phyloP scores from a whole-genome alignment of 805 yeast genomes.

The Sungouiozyma intestinalis region DNA sequence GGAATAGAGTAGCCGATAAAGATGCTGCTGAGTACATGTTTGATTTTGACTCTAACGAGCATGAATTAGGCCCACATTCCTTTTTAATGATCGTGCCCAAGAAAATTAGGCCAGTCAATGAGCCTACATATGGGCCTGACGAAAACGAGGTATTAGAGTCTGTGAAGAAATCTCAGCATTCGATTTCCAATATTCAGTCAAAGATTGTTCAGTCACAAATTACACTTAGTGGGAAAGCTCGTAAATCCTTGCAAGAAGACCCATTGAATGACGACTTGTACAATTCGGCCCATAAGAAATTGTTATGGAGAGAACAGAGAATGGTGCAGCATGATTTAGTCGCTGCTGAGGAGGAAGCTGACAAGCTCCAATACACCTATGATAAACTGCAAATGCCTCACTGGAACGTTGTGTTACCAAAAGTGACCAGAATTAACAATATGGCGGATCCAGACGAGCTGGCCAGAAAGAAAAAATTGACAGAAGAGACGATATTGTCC shows the following conservation, averaged over 20 bases:
- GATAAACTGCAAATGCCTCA: conserved; percentile 37
- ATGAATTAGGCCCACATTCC: conserved; percentile 13
- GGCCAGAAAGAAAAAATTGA: conserved; percentile 38
- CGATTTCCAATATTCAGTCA: conserved; percentile 5
- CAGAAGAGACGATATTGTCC: conserved; percentile 37
- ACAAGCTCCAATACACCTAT: conserved; percentile 32
- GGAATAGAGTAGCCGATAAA: conserved; percentile 10
- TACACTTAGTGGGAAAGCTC: too few relatives aligned
- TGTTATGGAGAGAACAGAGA: conserved; percentile 55
- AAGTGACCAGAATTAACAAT: conserved; percentile 42
- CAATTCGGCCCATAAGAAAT: conserved; percentile 41
- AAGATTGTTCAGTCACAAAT: conserved; percentile 2
- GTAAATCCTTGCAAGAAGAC: conserved; percentile 27
- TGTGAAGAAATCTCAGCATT: conserved; percentile 7
- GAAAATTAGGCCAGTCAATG: background rate
- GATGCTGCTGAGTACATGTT: conserved; percentile 19
- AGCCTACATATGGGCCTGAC: background rate
- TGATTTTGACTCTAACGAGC: conserved; percentile 29
- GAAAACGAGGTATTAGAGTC: background rate
- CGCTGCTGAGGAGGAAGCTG: conserved; percentile 46
- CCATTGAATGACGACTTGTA: conserved; percentile 39
- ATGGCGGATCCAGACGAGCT: conserved; percentile 40
- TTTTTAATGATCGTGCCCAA: background rate
- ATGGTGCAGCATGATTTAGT: conserved; percentile 43
- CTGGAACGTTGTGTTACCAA: conserved; percentile 39